Conservation (phyloP, 2,329 filamentous ascomycete species). For the Colletotrichum gloeosporioides region DNA sequence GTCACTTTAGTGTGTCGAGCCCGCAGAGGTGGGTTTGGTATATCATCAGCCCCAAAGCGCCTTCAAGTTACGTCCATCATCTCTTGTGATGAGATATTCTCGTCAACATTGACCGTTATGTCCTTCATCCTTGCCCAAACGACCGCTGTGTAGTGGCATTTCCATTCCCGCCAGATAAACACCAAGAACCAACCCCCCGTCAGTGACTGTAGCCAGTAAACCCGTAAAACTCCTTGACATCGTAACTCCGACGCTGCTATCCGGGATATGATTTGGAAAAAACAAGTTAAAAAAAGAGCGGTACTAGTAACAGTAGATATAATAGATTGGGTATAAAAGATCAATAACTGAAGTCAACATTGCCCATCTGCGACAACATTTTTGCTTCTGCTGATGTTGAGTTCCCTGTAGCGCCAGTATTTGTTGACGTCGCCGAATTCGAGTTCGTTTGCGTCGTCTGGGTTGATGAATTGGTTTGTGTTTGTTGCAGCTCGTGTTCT, state of each 20-base stretch:
- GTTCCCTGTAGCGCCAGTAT: slow-evolving; percentile 33
- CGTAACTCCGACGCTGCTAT: slow-evolving; percentile 39
- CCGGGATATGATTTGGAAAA: slow-evolving; percentile 24
- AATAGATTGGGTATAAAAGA: slow-evolving; percentile 21
- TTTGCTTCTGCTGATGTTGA: slow-evolving; percentile 55
- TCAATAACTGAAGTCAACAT: slow-evolving; percentile 70
- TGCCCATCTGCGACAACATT: slow-evolving; percentile 56
- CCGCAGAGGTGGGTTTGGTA: background rate
- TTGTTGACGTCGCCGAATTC: slow-evolving; percentile 32
- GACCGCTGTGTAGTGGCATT: slow-evolving; percentile 8
- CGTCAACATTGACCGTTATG: slow-evolving; percentile 17
- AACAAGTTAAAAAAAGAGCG: slow-evolving; percentile 14
- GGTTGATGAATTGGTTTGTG: slow-evolving; percentile 41
- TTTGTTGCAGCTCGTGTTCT: slow-evolving; percentile 57
- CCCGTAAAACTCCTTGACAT: slow-evolving; percentile 32
- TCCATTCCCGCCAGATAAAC: slow-evolving; percentile 5
- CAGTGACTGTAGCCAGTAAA: slow-evolving; percentile 6
- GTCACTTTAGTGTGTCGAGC: background rate
- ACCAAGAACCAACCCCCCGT: slow-evolving; percentile 15
- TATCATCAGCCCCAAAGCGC: background rate
- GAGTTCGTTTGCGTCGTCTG: slow-evolving; percentile 34
- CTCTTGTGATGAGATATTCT: slow-evolving; percentile 3
- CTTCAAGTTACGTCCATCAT: background rate
- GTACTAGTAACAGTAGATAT: slow-evolving; percentile 20
- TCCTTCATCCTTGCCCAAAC: slow-evolving; percentile 8